phyloP scores from a whole-genome alignment of 2,329 filamentous ascomycete species.

The Cercospora zeina region DNA sequence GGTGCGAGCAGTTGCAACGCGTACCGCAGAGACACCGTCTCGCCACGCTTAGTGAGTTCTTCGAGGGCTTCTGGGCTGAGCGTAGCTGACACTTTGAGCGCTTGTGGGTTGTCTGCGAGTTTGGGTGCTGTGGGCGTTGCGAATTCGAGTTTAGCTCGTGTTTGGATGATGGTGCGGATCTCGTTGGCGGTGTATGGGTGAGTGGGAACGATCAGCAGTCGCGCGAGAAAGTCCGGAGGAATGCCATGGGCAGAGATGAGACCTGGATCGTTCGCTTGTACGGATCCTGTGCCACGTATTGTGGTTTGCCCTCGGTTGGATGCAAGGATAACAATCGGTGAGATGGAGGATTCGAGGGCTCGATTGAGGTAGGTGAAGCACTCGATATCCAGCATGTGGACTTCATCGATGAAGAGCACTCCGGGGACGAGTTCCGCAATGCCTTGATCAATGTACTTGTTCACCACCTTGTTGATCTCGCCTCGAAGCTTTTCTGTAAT shows the following conservation, averaged over 20 bases:
- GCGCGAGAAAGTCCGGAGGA: constrained; percentile 87
- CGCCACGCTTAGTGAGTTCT: constrained; percentile 82
- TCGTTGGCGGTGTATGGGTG: constrained; percentile 84
- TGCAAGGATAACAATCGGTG: constrained; percentile 94
- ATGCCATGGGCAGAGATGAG: constrained; percentile 82
- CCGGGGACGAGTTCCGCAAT: constrained; percentile 97
- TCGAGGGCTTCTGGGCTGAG: constrained; percentile 81
- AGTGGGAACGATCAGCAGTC: constrained; percentile 93
- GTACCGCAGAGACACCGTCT: constrained; percentile 86
- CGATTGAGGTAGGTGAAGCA: constrained; percentile 99
- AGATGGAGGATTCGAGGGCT: constrained; percentile 91
- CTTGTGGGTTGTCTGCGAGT: constrained; percentile 37
- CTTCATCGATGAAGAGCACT: constrained; percentile 98
- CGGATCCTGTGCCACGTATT: constrained; percentile 69
- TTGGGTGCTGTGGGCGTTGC: constrained; percentile 40
- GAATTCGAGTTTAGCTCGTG: constrained; percentile 60
- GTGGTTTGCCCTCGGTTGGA: constrained; percentile 94
- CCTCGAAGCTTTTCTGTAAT: constrained; percentile 94
- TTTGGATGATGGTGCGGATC: constrained; percentile 86
- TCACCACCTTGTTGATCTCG: constrained; percentile 99
- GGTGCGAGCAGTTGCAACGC: constrained; percentile 89
- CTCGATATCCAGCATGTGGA: constrained; percentile 99
- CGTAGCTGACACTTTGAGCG: constrained; percentile 72
- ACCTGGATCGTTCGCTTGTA: constrained; percentile 62
- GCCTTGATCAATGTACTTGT: constrained; percentile 97